These are phyloP conservation scores for Euphorbia tirucalli DNA, from an alignment of 345 rosid species.

Conservation along the genomic window DNA sequence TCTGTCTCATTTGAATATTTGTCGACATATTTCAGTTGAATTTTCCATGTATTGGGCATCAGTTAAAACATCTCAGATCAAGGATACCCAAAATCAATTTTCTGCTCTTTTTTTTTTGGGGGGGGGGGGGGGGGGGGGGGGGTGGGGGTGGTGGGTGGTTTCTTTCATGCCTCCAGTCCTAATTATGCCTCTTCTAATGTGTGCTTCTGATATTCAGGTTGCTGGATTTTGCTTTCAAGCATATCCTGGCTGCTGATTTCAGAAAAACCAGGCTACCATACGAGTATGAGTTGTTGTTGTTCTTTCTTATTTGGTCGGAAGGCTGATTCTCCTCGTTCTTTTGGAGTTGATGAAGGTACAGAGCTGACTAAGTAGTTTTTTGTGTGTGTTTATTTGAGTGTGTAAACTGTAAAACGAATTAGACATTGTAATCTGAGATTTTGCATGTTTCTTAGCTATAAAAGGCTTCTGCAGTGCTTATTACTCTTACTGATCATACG, in stretches of 20 bases:
- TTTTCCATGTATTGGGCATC: not conserved
- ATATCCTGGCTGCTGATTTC: conserved; percentile 16
- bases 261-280: conserved; percentile 18
- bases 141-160: no score
- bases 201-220: conserved; percentile 20
- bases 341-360: conserved; percentile 65
- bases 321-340: conserved; percentile 16
- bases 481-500: not conserved
- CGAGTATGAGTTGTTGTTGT: conserved; percentile 67
- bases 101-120: not conserved
- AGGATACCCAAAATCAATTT: not conserved
- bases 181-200: not conserved
- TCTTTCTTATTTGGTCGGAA: conserved; percentile 41
- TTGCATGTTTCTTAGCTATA: not conserved
- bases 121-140: no score
- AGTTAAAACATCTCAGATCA: not conserved
- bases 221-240: conserved; percentile 30
- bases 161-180: not conserved
- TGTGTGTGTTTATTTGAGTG: not conserved
- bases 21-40: no score
- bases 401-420: not conserved
- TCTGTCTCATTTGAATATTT: no score
- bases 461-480: not conserved
- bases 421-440: no score
- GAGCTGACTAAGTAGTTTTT: not conserved